Base-by-base conservation (phyloP, 495 filamentous ascomycete genomes). In the Extremus antarcticus region DNA sequence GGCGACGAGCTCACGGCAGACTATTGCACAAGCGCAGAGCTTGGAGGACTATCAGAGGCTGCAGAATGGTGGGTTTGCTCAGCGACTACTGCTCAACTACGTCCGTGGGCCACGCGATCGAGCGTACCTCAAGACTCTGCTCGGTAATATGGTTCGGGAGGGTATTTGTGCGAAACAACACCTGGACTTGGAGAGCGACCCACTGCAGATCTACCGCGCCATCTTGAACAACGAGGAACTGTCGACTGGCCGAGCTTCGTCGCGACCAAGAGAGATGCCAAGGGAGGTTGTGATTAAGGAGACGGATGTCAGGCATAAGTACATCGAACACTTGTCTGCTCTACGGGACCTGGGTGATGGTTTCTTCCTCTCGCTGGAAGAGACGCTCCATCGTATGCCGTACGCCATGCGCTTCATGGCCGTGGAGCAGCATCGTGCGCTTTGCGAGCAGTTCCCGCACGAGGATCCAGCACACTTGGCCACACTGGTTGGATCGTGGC, bases 171-270 rank as follows among this genome's bases (percentile, higher is more conserved):
- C 95, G 25, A 94, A 95, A 58, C 83, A 87, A 7, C 83, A 84
- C 9, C 74, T 97, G 50, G 90, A 97, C 61, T 76, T 99, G 16
- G 92, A 99, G 69, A 95, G 91, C 63, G 92, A 99, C 65, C 92
- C 92, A 0, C 85, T 97, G 75, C 91, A 96, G 61, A 99, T 99
- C 49, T 96, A 99, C 70, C 80, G 88, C 22, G 90, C 89, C 13
- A 80, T 85, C 11, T 90, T 97, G 70, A 95, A 94, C 67, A 92
- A 97, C 62, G 92, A 99, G 68, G 90, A 99, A 67, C 80, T 99
- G 35, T 83, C 86, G 4, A 97, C 92, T 0, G 92, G 92, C 22
- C 83, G 81, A 61, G 78, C 86, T 35, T 95, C 89, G 67, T 77
- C 75, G 35, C 78, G 91, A 48, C 82, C 77, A 22, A 81, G 87